phyloP scores from a whole-genome alignment of 2,329 filamentous ascomycete genomes.

The Dactylonectria macrodidyma region DNA sequence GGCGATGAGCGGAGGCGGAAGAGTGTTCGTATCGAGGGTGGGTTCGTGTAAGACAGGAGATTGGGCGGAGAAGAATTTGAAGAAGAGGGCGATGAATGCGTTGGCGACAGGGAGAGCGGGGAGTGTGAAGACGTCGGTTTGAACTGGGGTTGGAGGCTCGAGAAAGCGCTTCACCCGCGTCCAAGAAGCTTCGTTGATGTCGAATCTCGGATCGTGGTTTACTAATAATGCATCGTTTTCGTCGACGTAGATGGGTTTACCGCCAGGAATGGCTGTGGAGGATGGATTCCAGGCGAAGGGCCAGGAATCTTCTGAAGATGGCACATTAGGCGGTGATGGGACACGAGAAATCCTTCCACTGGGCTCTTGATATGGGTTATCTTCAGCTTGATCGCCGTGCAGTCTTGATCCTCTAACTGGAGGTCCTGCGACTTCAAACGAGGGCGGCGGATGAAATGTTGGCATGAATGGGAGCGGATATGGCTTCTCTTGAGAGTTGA shows the following conservation, averaged over 20 bases:
- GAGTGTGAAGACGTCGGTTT: slow-evolving; percentile 1
- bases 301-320: background rate
- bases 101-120: slow-evolving; percentile 3
- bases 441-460: background rate
- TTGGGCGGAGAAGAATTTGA: slow-evolving; percentile 8
- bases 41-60: slow-evolving; percentile 11
- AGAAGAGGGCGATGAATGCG: slow-evolving; percentile 10
- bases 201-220: slow-evolving; percentile 13
- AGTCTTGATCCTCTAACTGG: background rate
- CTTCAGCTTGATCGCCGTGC: background rate
- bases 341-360: background rate
- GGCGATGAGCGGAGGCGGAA: background rate
- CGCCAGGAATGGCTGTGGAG: background rate
- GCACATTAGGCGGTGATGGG: background rate
- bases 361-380: background rate
- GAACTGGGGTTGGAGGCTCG: background rate
- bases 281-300: slow-evolving; percentile 14
- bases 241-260: background rate
- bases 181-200: slow-evolving; percentile 2
- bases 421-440: background rate
- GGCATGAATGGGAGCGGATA: background rate
- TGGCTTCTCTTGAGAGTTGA: background rate
- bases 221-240: background rate
- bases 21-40: background rate
- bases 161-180: slow-evolving; percentile 1